A percentile compares a stretch with the other conserved stretches of the same genome.
phyloP scores from a whole-genome alignment of 1,284 basidiomycete species.

The Leccinum variabile region DNA sequence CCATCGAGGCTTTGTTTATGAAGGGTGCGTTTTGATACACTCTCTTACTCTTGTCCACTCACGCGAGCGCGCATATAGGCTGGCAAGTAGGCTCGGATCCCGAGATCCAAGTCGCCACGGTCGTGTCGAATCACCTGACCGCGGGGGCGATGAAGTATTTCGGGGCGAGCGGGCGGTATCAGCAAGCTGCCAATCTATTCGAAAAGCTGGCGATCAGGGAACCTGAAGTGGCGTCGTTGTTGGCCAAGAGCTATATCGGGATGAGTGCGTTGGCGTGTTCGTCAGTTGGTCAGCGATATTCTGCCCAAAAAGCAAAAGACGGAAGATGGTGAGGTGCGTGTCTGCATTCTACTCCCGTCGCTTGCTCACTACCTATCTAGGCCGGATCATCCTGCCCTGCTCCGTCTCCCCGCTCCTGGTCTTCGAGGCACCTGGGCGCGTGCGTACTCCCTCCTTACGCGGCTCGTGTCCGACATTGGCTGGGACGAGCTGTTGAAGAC shows the following conservation, averaged over 20 bases:
- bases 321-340: conserved; percentile 81
- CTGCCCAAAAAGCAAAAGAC: conserved; percentile 69
- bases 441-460: conserved; percentile 88
- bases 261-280: conserved; percentile 74
- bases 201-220: conserved; percentile 87
- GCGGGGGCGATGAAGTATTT: conserved; percentile 97
- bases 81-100: conserved; percentile 99
- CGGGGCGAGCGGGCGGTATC: conserved; percentile 85
- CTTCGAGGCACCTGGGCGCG: conserved; percentile 95
- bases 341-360: neutral
- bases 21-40: conserved; percentile 59
- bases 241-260: conserved; percentile 91
- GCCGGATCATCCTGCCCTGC: conserved; percentile 83
- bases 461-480: conserved; percentile 89
- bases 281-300: conserved; percentile 48
- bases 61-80: conserved; percentile 46
- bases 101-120: conserved; percentile 96
- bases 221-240: conserved; percentile 86
- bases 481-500: conserved; percentile 98
- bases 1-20: conserved; percentile 87
- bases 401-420: conserved; percentile 91
- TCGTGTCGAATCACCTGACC: conserved; percentile 96
- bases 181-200: conserved; percentile 92
- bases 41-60: neutral
- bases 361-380: conserved; percentile 34